A percentile compares a stretch with the other conserved stretches of the same genome.
Evolutionary conservation across 139 green algal species (phyloP).

Genomic region (Axilococcus clingmanii): DNA sequence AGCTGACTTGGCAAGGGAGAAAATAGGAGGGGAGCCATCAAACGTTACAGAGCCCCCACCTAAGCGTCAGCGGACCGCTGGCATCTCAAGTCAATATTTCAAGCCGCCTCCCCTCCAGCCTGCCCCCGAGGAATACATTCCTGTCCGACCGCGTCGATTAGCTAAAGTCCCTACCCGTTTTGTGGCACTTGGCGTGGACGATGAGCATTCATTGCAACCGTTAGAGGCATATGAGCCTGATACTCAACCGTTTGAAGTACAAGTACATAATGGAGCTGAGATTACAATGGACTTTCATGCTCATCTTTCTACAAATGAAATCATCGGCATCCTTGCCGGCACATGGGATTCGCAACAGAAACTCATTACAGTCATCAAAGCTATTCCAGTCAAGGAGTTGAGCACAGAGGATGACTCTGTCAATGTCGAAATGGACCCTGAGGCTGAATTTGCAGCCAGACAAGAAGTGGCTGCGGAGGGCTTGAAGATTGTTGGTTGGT

Average conservation of each 20-base stretch:
- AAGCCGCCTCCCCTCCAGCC: not conserved
- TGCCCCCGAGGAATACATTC: conserved; percentile 3
- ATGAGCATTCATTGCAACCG: conserved; percentile 38
- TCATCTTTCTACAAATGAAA: conserved; percentile 53
- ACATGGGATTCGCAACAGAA: conserved; percentile 23
- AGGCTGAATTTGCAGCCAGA: conserved; percentile 37
- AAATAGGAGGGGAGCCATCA: not conserved
- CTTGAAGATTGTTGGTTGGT: conserved; percentile 48
- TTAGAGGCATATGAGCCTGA: conserved; percentile 37
- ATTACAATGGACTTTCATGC: conserved; percentile 68
- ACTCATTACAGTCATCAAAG: conserved; percentile 24
- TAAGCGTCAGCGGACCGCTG: not conserved
- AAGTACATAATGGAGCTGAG: conserved; percentile 32
- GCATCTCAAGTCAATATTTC: not conserved
- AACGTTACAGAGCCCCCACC: no score
- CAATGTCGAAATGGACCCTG: conserved; percentile 68
- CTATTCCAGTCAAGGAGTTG: conserved; percentile 40
- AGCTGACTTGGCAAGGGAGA: conserved; percentile 21
- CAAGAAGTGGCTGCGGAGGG: conserved; percentile 7
- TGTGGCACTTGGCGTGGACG: conserved; percentile 10
- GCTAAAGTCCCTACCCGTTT: not conserved
- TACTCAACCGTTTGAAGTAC: conserved; percentile 45
- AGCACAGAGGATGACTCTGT: conserved; percentile 28
- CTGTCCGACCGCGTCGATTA: conserved; percentile 4
- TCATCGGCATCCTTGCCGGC: conserved; percentile 62